These are phyloP conservation scores for Arxiozyma slooffiae DNA, from an alignment of 1,139 yeast species.

Conservation along the genomic window DNA sequence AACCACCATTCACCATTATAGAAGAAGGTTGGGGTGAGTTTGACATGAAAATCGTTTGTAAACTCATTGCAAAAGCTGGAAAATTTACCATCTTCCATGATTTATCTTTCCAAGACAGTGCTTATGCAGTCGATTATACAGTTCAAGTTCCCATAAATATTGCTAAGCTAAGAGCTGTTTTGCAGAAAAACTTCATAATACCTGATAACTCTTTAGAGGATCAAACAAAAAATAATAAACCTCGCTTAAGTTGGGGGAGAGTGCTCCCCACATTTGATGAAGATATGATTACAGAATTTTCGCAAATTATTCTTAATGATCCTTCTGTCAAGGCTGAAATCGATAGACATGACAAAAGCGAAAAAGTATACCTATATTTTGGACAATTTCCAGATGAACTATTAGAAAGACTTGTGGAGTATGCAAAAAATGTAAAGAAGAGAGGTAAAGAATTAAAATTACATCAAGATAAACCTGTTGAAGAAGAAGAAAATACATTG, in stretches of 20 bases:
- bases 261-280: conserved; percentile 43
- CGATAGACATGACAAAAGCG: conserved; percentile 94
- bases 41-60: conserved; percentile 68
- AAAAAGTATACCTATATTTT: conserved; percentile 88
- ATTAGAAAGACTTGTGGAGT: conserved; percentile 38
- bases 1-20: conserved; percentile 75
- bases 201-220: neutral
- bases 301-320: conserved; percentile 89
- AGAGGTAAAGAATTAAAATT: neutral
- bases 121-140: conserved; percentile 64
- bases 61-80: conserved; percentile 69
- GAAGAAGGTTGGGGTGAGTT: conserved; percentile 99
- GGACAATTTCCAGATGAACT: conserved; percentile 82
- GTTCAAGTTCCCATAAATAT: conserved; percentile 63
- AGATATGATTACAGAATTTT: conserved; percentile 81
- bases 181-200: conserved; percentile 44
- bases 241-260: conserved; percentile 4
- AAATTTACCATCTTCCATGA: conserved; percentile 77
- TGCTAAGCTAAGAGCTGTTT: conserved; percentile 55
- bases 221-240: neutral
- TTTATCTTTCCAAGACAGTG: conserved; percentile 64
- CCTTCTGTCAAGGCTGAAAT: conserved; percentile 86
- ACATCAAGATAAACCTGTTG: neutral
- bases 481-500: conserved; percentile 2
- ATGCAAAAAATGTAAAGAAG: neutral